These are phyloP conservation scores for Annona squamosa DNA, from an alignment of 164 flowering plant species.

Conservation along the genomic window DNA sequence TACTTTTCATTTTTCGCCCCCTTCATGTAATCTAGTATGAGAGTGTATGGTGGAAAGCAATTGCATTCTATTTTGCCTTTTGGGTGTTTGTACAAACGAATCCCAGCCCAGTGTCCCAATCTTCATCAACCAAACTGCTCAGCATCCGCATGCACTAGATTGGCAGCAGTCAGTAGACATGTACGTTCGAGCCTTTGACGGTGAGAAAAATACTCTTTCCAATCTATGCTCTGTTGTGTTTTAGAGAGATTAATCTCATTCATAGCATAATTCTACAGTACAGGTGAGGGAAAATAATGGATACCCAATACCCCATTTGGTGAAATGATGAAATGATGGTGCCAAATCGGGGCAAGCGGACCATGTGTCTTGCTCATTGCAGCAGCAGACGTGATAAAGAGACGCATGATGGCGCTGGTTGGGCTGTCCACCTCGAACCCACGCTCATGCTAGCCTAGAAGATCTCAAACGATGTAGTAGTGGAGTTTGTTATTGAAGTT, in stretches of 20 bases:
- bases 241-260: neutral
- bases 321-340: neutral
- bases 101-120: no score
- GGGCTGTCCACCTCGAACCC: no score
- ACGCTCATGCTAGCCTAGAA: neutral
- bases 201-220: no score
- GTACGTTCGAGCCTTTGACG: neutral
- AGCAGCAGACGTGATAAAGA: neutral
- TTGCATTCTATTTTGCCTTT: neutral
- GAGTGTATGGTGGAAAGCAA: neutral
- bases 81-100: neutral
- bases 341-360: no score
- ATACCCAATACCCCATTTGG: neutral
- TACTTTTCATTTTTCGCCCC: neutral
- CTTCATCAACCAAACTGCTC: neutral
- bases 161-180: neutral
- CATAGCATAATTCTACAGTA: no score
- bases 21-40: neutral
- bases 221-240: no score
- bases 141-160: neutral
- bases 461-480: neutral
- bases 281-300: neutral
- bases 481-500: conserved; percentile 2
- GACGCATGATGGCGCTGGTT: neutral
- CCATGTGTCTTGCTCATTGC: no score